Base-by-base conservation (phyloP, 169 alveolate genomes). In the Cyclospora cayetanensis region DNA sequence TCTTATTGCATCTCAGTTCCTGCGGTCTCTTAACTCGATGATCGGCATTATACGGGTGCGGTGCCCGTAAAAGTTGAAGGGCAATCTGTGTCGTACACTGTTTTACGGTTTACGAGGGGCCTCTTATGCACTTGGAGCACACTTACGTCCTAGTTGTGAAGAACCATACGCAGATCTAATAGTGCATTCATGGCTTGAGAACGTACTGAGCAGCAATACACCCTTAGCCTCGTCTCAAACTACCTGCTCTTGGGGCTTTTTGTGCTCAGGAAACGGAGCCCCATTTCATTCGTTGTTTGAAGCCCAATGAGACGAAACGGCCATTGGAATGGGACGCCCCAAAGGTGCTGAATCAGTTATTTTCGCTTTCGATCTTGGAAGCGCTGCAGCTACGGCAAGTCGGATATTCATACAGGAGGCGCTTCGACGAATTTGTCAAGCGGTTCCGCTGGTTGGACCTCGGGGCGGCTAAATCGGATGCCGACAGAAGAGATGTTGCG, bases 251-350 rank as follows among this genome's bases (percentile, higher is more conserved):
- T 34, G 29, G 3, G 2, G 1, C 35, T 2, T 34, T 68, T 20
- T n/a, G 35, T 20, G 4, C 22, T 18, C 68, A 90, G 93, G 94
- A 95, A 80, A 96, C 99, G 0, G 96, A 95, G 52, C 99, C 99
- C 5, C 97, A 97, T 66, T 98, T 97, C 90, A 96, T 98, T 15
- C 95, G 99, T 39, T 98, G 99, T 70, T 95, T 98, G 35, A 98
- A 98, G 91, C 99, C 99, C 11, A 98, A 98, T 86, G 91, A 87
- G 31, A 35, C 93, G 72, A 97, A 97, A 85, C 85, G 90, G 27
- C 97, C 98, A 31, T 72, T 95, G 66, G 97, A 95, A n/a, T 97
- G 97, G 97, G 94, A 95, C 66, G 95, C 94, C 77, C 95, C 96
- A 22, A 96, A 95, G 94, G 97, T 97, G 18, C 92, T 97, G 34